These are phyloP conservation scores for Penicillium sp. DNA, from an alignment of 2,329 filamentous ascomycete species.

Conservation along the genomic window DNA sequence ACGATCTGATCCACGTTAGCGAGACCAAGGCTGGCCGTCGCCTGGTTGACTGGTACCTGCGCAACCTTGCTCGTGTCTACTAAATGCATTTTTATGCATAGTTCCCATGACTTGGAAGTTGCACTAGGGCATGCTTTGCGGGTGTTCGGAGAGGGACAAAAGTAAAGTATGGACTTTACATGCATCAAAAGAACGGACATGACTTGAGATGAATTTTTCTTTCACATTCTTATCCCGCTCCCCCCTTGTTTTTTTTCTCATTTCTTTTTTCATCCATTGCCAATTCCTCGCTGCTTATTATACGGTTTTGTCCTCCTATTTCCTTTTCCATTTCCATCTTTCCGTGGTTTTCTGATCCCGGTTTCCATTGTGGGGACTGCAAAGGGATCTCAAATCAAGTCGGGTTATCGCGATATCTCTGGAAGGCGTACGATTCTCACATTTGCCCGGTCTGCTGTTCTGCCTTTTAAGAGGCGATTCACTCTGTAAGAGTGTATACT, in stretches of 20 bases:
- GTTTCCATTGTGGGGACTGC: slow-evolving; percentile 16
- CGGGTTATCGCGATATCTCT: slow-evolving; percentile 28
- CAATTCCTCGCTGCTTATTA: slow-evolving; percentile 22
- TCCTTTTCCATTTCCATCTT: slow-evolving; percentile 14
- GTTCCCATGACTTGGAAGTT: slow-evolving; percentile 4
- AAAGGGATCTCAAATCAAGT: slow-evolving; percentile 25
- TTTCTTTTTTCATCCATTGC: slow-evolving; percentile 18
- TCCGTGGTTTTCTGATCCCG: slow-evolving; percentile 17
- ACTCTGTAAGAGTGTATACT: slow-evolving; percentile 21
- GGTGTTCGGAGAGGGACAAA: slow-evolving; percentile 22
- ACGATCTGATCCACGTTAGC: slow-evolving; percentile 96
- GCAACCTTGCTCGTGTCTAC: slow-evolving; percentile 95
- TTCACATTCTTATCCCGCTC: slow-evolving; percentile 26
- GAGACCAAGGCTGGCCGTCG: slow-evolving; percentile 98
- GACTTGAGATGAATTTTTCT: slow-evolving; percentile 35
- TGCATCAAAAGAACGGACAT: slow-evolving; percentile 32
- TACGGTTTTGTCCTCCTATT: slow-evolving; percentile 18
- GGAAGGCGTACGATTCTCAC: slow-evolving; percentile 30
- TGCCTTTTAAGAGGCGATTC: slow-evolving; percentile 18
- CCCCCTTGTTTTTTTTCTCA: slow-evolving; percentile 23
- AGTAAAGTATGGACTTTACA: slow-evolving; percentile 27
- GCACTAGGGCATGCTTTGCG: slow-evolving; percentile 5
- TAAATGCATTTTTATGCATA: slow-evolving; percentile 49
- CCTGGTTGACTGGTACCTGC: slow-evolving; percentile 98
- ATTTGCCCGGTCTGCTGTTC: slow-evolving; percentile 28